Conservation (phyloP, 208 protist species). For the Spongospora subterranea region DNA sequence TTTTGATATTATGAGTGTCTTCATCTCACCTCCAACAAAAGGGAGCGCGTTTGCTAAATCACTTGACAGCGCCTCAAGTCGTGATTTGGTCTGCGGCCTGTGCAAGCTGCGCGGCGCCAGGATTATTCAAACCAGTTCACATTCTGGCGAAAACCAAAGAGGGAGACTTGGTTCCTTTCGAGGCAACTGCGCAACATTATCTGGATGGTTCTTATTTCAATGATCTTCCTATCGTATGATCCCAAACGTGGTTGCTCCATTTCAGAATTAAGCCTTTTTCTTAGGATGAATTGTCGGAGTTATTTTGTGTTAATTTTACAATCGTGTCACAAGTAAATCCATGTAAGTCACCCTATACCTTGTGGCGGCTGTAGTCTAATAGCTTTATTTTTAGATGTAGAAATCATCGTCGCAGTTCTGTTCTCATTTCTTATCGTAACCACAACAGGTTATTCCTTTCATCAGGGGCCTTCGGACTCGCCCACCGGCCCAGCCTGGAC, state of each 20-base stretch:
- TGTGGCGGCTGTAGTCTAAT: neutral
- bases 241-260: neutral
- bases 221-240: constrained; percentile 33
- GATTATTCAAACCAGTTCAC: constrained; percentile 15
- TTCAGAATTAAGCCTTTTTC: neutral
- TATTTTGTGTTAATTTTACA: constrained; percentile 18
- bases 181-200: constrained; percentile 26
- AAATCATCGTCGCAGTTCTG: neutral
- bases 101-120: constrained; percentile 45
- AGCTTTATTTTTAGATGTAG: neutral
- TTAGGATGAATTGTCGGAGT: constrained; percentile 1
- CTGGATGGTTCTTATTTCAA: constrained; percentile 29
- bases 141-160: neutral
- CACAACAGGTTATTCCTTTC: constrained; percentile 18
- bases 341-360: neutral
- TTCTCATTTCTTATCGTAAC: neutral
- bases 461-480: neutral
- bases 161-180: constrained; percentile 24
- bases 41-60: constrained; percentile 50
- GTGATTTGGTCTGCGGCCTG: constrained; percentile 53
- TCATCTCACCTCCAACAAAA: neutral
- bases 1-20: neutral
- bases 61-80: constrained; percentile 54
- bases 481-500: neutral
- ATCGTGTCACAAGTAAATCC: constrained; percentile 53